These are phyloP conservation scores for Ophiostoma sp. DNA, from an alignment of 2,329 filamentous ascomycete genomes.

Conservation along the genomic window DNA sequence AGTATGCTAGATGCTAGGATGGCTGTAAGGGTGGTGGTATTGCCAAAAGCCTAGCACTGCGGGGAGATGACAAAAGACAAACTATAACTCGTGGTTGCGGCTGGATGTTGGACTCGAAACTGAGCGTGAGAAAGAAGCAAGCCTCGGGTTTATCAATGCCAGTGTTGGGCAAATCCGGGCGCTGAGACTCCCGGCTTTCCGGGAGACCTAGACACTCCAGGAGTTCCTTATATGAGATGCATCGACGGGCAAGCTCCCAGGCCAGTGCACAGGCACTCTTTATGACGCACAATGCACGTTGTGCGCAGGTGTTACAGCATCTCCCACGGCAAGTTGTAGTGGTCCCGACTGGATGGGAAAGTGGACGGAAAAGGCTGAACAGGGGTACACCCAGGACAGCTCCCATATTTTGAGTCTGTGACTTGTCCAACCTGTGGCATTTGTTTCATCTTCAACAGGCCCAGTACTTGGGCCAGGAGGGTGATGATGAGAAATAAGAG, in stretches of 20 bases:
- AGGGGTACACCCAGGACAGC: background rate
- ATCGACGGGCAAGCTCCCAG: background rate
- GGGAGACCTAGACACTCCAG: background rate
- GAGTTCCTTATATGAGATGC: too few species aligned
- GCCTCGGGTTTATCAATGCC: background rate
- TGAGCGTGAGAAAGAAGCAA: background rate
- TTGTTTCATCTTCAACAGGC: background rate
- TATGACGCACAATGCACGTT: background rate
- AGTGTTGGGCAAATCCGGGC: background rate
- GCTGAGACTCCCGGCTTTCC: background rate
- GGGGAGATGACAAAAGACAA: background rate
- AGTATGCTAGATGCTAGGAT: background rate
- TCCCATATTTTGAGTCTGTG: background rate
- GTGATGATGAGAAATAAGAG: background rate
- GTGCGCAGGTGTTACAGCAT: background rate
- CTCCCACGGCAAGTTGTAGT: background rate
- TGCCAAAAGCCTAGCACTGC: background rate
- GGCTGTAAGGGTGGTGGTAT: background rate
- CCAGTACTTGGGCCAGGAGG: background rate
- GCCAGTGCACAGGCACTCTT: background rate
- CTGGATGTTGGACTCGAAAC: background rate
- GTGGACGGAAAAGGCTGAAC: background rate
- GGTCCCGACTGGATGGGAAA: constrained; percentile 5
- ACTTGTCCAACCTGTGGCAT: background rate
- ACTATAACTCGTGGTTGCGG: background rate